These are phyloP conservation scores for Cladosporium sp. DNA, from an alignment of 2,329 filamentous ascomycete species.

Conservation along the genomic window DNA sequence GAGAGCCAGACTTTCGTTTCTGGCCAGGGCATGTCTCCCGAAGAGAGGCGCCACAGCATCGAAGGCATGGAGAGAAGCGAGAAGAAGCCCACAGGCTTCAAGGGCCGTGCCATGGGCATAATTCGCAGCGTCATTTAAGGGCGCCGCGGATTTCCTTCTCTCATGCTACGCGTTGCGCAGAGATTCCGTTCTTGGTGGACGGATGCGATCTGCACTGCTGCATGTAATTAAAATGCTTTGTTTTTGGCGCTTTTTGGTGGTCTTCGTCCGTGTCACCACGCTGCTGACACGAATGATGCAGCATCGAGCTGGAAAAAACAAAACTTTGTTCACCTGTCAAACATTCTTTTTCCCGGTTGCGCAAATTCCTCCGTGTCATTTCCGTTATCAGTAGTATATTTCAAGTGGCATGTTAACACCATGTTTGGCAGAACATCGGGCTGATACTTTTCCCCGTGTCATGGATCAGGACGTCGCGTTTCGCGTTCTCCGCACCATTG, in stretches of 20 bases:
- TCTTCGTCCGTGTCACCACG: not conserved
- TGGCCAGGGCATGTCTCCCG: slow-evolving; percentile 30
- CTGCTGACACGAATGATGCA: not conserved
- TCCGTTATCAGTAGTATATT: not conserved
- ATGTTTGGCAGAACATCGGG: not conserved
- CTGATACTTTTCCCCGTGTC: not conserved
- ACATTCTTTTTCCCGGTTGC: not conserved
- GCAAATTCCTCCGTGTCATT: not conserved
- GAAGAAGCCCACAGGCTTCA: not conserved
- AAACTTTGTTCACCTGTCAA: not conserved
- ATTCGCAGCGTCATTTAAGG: not conserved
- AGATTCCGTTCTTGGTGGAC: not conserved
- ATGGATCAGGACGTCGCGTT: not conserved
- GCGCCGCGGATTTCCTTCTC: not conserved
- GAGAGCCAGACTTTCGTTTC: slow-evolving; percentile 29
- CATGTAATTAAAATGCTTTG: not conserved
- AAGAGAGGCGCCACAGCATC: slow-evolving; percentile 34
- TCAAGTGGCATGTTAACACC: not conserved
- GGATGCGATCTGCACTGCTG: not conserved
- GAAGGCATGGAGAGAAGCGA: not conserved
- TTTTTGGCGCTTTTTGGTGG: not conserved
- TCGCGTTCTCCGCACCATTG: not conserved
- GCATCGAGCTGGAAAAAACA: not conserved
- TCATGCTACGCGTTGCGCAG: not conserved
- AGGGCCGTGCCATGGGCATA: not conserved